Evolutionary conservation across 371 early-diverging fungal species (phyloP).

Genomic region (Syncephalastrum contaminatum): DNA sequence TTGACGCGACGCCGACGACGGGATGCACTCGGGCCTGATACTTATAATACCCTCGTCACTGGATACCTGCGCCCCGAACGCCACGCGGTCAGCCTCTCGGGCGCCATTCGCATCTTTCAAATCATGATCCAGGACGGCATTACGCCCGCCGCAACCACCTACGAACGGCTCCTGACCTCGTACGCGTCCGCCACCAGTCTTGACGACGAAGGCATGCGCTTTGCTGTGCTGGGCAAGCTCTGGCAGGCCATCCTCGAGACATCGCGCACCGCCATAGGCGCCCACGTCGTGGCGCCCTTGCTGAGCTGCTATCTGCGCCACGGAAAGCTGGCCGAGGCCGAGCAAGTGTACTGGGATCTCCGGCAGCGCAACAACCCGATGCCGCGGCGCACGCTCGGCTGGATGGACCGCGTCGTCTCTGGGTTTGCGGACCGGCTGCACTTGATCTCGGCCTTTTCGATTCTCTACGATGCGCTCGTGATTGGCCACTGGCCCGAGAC

Average conservation of each 20-base stretch:
- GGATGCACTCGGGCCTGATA: background rate
- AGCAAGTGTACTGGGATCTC: constrained; percentile 21
- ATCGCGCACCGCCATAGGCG: background rate
- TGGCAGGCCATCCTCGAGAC: constrained; percentile 15
- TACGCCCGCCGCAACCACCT: constrained; percentile 2
- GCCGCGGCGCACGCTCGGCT: constrained; percentile 4
- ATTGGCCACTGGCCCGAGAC: constrained; percentile 14
- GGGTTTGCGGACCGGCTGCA: constrained; percentile 11
- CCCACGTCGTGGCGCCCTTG: background rate
- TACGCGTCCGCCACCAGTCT: constrained; percentile 1
- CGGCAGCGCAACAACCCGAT: constrained; percentile 8
- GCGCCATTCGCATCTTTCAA: constrained; percentile 18
- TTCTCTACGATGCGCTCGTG: constrained; percentile 17
- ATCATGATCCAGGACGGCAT: constrained; percentile 16
- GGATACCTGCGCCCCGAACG: constrained; percentile 4
- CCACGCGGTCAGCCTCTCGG: constrained; percentile 5
- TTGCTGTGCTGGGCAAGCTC: constrained; percentile 14
- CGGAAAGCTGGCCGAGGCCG: constrained; percentile 9
- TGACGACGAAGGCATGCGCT: constrained; percentile 10
- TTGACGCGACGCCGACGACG: constrained; percentile 4
- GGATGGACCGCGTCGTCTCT: constrained; percentile 7
- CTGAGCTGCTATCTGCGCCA: constrained; percentile 8
- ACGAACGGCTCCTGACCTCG: constrained; percentile 11
- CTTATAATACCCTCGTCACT: constrained; percentile 13
- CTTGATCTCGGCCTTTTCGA: constrained; percentile 16